Evolutionary conservation across 2,329 filamentous ascomycete genomes (phyloP), one percentile per base, ranked within the genome.

Genomic region (Penicillium hesseltinei): DNA sequence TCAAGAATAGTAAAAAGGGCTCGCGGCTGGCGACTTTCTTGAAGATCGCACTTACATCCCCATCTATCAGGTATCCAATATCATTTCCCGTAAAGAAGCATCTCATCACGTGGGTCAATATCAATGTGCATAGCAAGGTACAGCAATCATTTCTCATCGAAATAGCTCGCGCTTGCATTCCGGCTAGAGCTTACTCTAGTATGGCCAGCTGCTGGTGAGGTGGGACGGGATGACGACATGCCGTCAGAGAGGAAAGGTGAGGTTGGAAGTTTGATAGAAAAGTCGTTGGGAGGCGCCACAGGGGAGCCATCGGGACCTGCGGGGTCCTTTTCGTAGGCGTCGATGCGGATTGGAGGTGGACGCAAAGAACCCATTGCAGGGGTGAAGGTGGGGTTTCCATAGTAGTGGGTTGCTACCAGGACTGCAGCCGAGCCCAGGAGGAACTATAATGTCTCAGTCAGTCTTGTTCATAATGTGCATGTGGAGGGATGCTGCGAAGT

Each of bases 361-460:
- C 83, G 80, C 60, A 79, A 80, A 21, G 82, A 57, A 78, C 61
- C 91, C 84, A 58, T 62, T 58, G 40, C 54, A 25, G 59, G 49
- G 36, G 56, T 64, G 45, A 65, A 66, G 38, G 53, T 64, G 0
- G 86, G 82, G 6, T 83, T 82, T 59, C 85, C 91, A 78, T 96
- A 97, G 17, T 97, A 81, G 72, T 92, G 97, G 2, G 91, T 95
- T 3, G 92, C 88, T 42, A 85, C 81, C 0, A 97, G 78, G 9
- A 97, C 92, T 48, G 94, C 78, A 11, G 81, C 80, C 0, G 92
- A 92, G 53, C 94, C 94, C 49, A 91, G 60, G 38, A 96, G 69
- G 73, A 96, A 96, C 92, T 97, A 66, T 19, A 51, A 39, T 64
- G 44, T 60, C 46, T 54, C 42, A 45, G 58, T 61, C 49, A 58